Conservation (phyloP, 129 eudicot species). For the Apium graveolens region DNA sequence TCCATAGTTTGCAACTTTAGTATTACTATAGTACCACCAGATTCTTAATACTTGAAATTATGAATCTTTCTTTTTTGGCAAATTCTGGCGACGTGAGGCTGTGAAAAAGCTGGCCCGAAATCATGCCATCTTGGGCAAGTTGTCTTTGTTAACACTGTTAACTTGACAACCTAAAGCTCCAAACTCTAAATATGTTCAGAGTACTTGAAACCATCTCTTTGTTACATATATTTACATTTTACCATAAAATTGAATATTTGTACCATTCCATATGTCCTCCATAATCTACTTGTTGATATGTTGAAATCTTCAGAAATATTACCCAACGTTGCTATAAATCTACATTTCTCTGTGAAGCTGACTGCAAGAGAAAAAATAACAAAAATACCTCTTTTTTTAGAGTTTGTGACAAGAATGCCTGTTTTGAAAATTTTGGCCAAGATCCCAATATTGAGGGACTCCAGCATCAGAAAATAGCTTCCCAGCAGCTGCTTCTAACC, state of each 20-base stretch:
- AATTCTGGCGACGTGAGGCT: neutral
- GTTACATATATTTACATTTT: neutral
- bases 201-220: neutral
- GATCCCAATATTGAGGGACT: slow-evolving; percentile 83
- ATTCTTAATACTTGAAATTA: neutral
- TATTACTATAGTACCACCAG: neutral
- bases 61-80: neutral
- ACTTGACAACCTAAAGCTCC: neutral
- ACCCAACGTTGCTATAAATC: neutral
- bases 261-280: neutral
- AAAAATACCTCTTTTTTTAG: too few species aligned
- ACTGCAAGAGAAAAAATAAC: too few species aligned
- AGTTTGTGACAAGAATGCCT: too few species aligned
- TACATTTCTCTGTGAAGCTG: too few species aligned
- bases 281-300: neutral
- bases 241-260: neutral
- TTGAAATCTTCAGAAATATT: too few species aligned
- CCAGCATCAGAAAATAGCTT: slow-evolving; percentile 77
- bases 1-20: too few species aligned
- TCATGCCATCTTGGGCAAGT: neutral
- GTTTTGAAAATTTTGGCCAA: too few species aligned
- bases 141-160: neutral
- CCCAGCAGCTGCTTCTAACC: slow-evolving; percentile 85
- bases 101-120: neutral
- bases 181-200: neutral